Evolutionary conservation across 495 filamentous ascomycete genomes (phyloP).

Genomic region (Cryomyces minteri): DNA sequence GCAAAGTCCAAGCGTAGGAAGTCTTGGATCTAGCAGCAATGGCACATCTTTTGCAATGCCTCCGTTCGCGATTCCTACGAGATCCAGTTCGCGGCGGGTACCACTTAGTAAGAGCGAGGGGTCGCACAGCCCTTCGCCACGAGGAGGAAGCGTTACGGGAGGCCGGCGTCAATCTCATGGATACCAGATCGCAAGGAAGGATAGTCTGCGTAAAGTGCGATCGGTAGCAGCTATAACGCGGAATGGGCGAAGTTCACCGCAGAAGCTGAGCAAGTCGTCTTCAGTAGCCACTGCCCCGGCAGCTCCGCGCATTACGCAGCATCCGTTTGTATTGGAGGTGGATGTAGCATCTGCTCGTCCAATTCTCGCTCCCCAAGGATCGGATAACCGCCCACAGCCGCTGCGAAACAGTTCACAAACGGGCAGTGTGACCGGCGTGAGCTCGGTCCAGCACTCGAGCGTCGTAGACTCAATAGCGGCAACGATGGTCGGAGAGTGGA

Average conservation of each 20-base stretch:
- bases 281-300: too few species aligned
- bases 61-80: constrained; percentile 74
- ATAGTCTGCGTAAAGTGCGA: constrained; percentile 55
- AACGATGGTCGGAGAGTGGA: constrained; percentile 99
- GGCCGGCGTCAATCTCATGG: constrained; percentile 6
- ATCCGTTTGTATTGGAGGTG: too few species aligned
- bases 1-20: constrained; percentile 56
- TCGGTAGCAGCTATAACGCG: constrained; percentile 58
- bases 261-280: constrained; percentile 47
- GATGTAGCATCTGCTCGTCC: too few species aligned
- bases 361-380: neutral
- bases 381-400: constrained; percentile 22
- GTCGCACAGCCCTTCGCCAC: constrained; percentile 56
- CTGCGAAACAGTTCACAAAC: constrained; percentile 31
- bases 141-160: constrained; percentile 11
- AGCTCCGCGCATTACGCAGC: too few species aligned
- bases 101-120: constrained; percentile 58
- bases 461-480: constrained; percentile 97
- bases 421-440: constrained; percentile 33
- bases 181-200: constrained; percentile 27
- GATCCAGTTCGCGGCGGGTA: constrained; percentile 69
- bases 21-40: constrained; percentile 23
- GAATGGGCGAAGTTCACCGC: constrained; percentile 29
- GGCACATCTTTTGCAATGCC: constrained; percentile 7
- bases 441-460: constrained; percentile 46